Conservation (phyloP, 164 flowering plant species). For the Malania oleifera region DNA sequence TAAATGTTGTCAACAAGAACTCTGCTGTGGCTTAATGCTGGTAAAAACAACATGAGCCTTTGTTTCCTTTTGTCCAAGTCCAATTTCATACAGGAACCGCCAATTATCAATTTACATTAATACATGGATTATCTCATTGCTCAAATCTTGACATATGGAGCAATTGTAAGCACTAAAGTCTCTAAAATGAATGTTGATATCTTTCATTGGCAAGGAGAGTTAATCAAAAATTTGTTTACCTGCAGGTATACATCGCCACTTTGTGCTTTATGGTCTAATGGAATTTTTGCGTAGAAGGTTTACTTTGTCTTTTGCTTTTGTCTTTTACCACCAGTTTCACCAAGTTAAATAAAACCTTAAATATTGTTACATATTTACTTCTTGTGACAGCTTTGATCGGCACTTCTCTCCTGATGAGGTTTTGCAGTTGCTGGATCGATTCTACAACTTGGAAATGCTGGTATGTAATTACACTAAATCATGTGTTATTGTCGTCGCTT, state of each 20-base stretch:
- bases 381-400: slow-evolving; percentile 58
- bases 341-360: neutral
- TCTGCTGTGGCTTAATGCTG: too few relatives aligned
- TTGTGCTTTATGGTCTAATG: slow-evolving; percentile 83
- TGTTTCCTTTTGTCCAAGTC: too few relatives aligned
- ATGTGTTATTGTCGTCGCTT: neutral
- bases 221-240: neutral
- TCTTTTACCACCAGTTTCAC: neutral
- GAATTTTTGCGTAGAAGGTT: slow-evolving; percentile 79
- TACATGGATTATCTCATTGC: too few relatives aligned
- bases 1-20: too few relatives aligned
- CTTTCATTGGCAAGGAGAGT: neutral
- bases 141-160: too few relatives aligned
- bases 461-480: slow-evolving; percentile 29
- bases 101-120: too few relatives aligned
- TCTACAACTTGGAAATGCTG: slow-evolving; percentile 93
- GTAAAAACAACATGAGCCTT: too few relatives aligned
- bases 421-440: slow-evolving; percentile 85
- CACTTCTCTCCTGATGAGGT: slow-evolving; percentile 85
- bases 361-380: neutral
- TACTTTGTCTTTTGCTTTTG: slow-evolving; percentile 4
- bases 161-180: too few relatives aligned
- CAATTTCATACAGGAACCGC: too few relatives aligned
- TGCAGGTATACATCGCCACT: slow-evolving; percentile 88
- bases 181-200: too few relatives aligned